Percentiles rank a stretch among this genome's conserved stretches.
These are phyloP conservation scores for Hibiscus mutabilis DNA, from an alignment of 345 rosid species.

Conservation along the genomic window DNA sequence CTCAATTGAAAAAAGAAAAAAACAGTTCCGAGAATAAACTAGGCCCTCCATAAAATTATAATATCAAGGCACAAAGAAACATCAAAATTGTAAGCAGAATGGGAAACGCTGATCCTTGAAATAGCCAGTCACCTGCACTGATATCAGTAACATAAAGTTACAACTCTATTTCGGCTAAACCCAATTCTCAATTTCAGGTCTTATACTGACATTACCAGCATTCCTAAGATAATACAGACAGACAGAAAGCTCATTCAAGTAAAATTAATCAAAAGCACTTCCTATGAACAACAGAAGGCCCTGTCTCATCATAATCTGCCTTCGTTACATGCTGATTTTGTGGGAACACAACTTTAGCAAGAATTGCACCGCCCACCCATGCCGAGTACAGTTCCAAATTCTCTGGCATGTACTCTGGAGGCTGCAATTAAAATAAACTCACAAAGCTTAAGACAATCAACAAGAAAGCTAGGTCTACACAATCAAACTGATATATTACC, in stretches of 20 bases:
- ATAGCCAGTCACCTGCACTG: slow-evolving; percentile 1
- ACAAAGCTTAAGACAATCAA: slow-evolving; percentile 3
- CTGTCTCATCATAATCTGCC: slow-evolving; percentile 91
- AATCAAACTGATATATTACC: slow-evolving; percentile 26
- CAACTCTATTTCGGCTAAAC: not conserved
- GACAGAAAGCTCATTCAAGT: slow-evolving; percentile 10
- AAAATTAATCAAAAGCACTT: slow-evolving; percentile 66
- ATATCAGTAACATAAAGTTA: not conserved
- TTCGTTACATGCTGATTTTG: slow-evolving; percentile 95
- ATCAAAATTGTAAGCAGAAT: not conserved
- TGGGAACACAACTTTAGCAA: slow-evolving; percentile 96
- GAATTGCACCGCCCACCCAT: slow-evolving; percentile 99
- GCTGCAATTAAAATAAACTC: slow-evolving; percentile 27
- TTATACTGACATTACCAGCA: not conserved
- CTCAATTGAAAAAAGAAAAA: no score
- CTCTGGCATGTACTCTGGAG: slow-evolving; percentile 97
- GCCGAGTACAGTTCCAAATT: slow-evolving; percentile 70
- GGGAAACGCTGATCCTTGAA: no score
- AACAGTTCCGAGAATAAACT: no score
- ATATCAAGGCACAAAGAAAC: not conserved
- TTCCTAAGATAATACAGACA: slow-evolving; percentile 20
- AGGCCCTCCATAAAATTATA: not conserved
- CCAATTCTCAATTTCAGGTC: not conserved
- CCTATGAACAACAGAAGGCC: slow-evolving; percentile 89
- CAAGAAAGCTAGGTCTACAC: not conserved